Evolutionary conservation across 495 filamentous ascomycete species (phyloP).

Genomic region (Achaetomiella virescens): DNA sequence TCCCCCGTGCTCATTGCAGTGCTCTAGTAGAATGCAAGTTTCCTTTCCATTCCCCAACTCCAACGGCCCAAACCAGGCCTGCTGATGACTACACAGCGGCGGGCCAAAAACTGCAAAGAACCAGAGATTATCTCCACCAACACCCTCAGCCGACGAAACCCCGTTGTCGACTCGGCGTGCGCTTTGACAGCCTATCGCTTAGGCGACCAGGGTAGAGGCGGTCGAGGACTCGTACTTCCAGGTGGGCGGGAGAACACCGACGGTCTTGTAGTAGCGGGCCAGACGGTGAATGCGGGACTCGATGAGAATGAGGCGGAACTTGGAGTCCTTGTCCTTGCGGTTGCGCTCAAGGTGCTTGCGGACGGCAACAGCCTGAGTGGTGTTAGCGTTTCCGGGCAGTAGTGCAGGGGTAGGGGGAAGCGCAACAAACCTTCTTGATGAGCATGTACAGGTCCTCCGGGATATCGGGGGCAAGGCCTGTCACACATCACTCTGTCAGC

Average conservation of each 20-base stretch:
- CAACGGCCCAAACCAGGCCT: constrained; percentile 16
- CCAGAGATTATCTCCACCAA: constrained; percentile 1
- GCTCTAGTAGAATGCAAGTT: constrained; percentile 27
- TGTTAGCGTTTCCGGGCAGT: constrained; percentile 1
- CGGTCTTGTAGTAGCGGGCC: constrained; percentile 93
- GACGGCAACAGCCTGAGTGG: constrained; percentile 78
- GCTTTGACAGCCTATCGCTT: constrained; percentile 24
- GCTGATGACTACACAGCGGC: constrained; percentile 8
- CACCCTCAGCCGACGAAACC: constrained; percentile 7
- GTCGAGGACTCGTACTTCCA: constrained; percentile 89
- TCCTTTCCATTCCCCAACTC: constrained; percentile 34
- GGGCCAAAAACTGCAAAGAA: constrained; percentile 20
- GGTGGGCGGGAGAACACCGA: constrained; percentile 94
- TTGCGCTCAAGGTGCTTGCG: constrained; percentile 99
- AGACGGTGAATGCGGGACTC: constrained; percentile 99
- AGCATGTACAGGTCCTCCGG: constrained; percentile 96
- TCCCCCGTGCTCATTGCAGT: constrained; percentile 14
- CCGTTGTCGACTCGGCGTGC: constrained; percentile 13
- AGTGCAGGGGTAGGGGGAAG: neutral
- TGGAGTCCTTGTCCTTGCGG: constrained; percentile 99
- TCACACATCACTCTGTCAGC: constrained; percentile 88
- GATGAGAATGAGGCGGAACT: constrained; percentile 99
- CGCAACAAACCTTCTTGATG: constrained; percentile 94
- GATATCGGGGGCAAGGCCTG: constrained; percentile 95
- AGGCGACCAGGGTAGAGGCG: constrained; percentile 60